phyloP scores from a whole-genome alignment of 2,329 filamentous ascomycete genomes.

The Cadophora sp. region DNA sequence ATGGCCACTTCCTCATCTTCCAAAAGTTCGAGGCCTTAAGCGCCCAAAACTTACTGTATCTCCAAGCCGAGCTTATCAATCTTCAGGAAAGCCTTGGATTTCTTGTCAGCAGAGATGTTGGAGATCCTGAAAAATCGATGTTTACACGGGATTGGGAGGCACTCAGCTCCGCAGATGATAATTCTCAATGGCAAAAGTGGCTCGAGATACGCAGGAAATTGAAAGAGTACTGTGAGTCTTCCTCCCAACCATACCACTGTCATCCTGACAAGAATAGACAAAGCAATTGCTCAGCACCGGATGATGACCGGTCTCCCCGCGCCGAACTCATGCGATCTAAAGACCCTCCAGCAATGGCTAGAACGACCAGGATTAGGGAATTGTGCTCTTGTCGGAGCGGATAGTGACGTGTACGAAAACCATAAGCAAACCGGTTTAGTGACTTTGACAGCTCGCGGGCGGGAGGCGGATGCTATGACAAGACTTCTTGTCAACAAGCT shows the following conservation, averaged over 20 bases:
- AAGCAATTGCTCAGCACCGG: conserved; percentile 8
- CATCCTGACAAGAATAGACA: neutral
- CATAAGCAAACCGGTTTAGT: neutral
- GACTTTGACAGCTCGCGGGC: neutral
- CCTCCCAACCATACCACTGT: neutral
- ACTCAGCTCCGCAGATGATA: neutral
- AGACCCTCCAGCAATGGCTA: neutral
- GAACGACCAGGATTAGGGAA: neutral
- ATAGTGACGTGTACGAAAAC: neutral
- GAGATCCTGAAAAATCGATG: conserved; percentile 19
- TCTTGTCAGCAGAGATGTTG: neutral
- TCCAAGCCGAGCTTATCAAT: conserved; percentile 44
- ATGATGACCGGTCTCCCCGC: neutral
- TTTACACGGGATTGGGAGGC: neutral
- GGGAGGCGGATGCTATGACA: neutral
- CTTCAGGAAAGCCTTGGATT: conserved; percentile 34
- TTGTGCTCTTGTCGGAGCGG: neutral
- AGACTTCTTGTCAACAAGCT: neutral
- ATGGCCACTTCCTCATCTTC: conserved; percentile 36
- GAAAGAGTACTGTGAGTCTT: neutral
- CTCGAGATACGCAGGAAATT: neutral
- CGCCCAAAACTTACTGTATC: conserved; percentile 41
- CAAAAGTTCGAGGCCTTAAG: conserved; percentile 43
- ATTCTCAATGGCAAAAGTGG: neutral
- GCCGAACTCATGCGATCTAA: neutral